Evolutionary conservation across 2,329 filamentous ascomycete species (phyloP).

Genomic region (Corynespora cassiicola): DNA sequence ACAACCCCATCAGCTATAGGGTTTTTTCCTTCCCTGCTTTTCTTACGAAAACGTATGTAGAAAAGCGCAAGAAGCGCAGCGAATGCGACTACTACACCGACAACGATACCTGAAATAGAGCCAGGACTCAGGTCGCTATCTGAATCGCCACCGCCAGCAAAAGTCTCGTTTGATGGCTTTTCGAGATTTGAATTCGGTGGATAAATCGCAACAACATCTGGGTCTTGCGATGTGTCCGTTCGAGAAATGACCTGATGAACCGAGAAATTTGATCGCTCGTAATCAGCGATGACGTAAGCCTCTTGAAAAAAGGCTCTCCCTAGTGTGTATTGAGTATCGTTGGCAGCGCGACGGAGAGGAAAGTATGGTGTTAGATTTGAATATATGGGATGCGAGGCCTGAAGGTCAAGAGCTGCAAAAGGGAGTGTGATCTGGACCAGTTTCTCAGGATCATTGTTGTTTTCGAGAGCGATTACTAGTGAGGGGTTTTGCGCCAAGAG

Average conservation of each 20-base stretch:
- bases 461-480: slow-evolving; percentile 39
- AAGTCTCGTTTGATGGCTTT: too few relatives aligned
- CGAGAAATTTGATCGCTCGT: slow-evolving; percentile 50
- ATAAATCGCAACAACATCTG: too few relatives aligned
- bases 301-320: slow-evolving; percentile 73
- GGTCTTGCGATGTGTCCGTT: too few relatives aligned
- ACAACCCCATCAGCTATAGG: too few relatives aligned
- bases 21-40: too few relatives aligned
- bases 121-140: too few relatives aligned
- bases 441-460: slow-evolving; percentile 28
- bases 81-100: too few relatives aligned
- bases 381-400: slow-evolving; percentile 58
- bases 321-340: slow-evolving; percentile 63
- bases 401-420: slow-evolving; percentile 54
- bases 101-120: too few relatives aligned
- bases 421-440: slow-evolving; percentile 49
- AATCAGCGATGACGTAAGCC: slow-evolving; percentile 56
- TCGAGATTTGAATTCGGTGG: too few relatives aligned
- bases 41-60: too few relatives aligned
- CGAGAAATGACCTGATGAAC: slow-evolving; percentile 48
- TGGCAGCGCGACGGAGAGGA: slow-evolving; percentile 63
- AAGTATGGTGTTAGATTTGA: slow-evolving; percentile 71
- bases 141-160: too few relatives aligned
- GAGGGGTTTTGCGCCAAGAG: slow-evolving; percentile 29
- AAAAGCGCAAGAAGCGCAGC: too few relatives aligned